Conservation (phyloP, 352 stramenopile genomes). For the Phytophthora uliginosa region DNA sequence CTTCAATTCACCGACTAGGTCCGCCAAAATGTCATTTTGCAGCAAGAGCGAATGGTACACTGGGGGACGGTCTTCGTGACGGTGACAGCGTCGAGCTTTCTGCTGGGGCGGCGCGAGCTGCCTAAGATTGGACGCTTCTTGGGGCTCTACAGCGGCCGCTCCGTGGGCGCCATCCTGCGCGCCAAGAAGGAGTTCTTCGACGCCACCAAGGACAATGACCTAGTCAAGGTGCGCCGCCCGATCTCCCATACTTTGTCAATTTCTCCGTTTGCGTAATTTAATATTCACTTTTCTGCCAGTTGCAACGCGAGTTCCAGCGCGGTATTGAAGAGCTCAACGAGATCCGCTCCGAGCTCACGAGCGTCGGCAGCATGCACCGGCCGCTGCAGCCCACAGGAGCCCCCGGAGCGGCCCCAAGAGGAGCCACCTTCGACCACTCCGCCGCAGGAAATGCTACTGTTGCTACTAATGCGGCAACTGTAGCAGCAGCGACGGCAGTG, state of each 20-base stretch:
- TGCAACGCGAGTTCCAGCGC: constrained; percentile 83
- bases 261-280: neutral
- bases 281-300: constrained; percentile 23
- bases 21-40: too few species aligned
- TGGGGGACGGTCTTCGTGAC: constrained; percentile 77
- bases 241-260: neutral
- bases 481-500: neutral
- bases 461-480: neutral
- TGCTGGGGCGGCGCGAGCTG: constrained; percentile 78
- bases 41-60: constrained; percentile 54
- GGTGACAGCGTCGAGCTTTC: constrained; percentile 70
- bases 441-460: neutral
- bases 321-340: constrained; percentile 86
- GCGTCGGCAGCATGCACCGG: constrained; percentile 69
- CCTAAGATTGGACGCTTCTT: constrained; percentile 73
- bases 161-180: constrained; percentile 74
- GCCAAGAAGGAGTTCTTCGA: constrained; percentile 90
- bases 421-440: constrained; percentile 20
- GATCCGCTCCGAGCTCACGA: constrained; percentile 82
- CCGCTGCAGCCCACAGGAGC: constrained; percentile 54
- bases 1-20: too few species aligned
- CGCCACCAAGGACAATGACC: constrained; percentile 81
- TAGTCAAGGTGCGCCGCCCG: constrained; percentile 60
- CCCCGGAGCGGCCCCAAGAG: neutral
- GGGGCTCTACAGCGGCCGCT: constrained; percentile 69